phyloP scores from a whole-genome alignment of 495 filamentous ascomycete species.

The Elaphomyces granulatus region DNA sequence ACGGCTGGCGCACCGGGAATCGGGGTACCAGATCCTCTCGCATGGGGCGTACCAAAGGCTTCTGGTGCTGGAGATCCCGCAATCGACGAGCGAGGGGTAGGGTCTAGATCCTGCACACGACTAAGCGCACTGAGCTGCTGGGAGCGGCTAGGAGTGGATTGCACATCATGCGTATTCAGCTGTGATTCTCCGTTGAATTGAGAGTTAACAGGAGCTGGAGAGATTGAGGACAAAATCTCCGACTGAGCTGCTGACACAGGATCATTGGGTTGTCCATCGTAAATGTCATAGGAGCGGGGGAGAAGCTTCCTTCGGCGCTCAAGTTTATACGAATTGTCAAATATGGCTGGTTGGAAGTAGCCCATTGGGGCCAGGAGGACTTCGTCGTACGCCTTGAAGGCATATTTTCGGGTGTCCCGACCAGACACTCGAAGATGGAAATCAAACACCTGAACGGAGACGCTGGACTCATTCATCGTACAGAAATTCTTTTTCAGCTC shows the following conservation, averaged over 20 bases:
- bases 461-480: constrained; percentile 70
- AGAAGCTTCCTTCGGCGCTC: constrained; percentile 62
- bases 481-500: constrained; percentile 85
- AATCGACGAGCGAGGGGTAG: constrained; percentile 68
- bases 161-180: constrained; percentile 14
- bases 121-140: constrained; percentile 30
- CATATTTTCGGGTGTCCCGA: constrained; percentile 78
- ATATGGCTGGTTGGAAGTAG: constrained; percentile 73
- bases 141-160: constrained; percentile 28
- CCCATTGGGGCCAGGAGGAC: constrained; percentile 82
- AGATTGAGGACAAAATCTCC: constrained; percentile 54
- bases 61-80: constrained; percentile 81
- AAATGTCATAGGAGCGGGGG: constrained; percentile 76
- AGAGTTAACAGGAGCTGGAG: constrained; percentile 37
- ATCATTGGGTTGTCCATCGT: constrained; percentile 82
- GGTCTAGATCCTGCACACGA: constrained; percentile 40
- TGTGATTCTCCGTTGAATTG: constrained; percentile 23
- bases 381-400: constrained; percentile 92
- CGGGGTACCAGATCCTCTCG: constrained; percentile 29
- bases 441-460: constrained; percentile 65
- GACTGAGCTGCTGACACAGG: constrained; percentile 75
- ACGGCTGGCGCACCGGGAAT: constrained; percentile 11
- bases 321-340: constrained; percentile 69
- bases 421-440: constrained; percentile 83
- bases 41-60: constrained; percentile 47